These are phyloP conservation scores for Sphaerulina populicola DNA, from an alignment of 2,329 filamentous ascomycete species.

Conservation along the genomic window DNA sequence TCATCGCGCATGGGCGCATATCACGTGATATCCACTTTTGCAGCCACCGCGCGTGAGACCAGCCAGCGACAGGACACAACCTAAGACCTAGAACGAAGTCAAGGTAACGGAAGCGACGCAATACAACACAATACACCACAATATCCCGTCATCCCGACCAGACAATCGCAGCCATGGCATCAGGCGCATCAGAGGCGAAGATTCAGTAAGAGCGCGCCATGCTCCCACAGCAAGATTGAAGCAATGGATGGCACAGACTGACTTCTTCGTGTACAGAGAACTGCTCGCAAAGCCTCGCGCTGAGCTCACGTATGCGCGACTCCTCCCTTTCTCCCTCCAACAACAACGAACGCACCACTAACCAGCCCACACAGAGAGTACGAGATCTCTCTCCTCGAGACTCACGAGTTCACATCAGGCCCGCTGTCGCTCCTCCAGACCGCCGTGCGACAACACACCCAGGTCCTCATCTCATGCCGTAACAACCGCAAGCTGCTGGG, in stretches of 20 bases:
- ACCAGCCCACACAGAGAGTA: slow-evolving; percentile 59
- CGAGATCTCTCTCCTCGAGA: slow-evolving; percentile 73
- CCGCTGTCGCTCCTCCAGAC: slow-evolving; percentile 93
- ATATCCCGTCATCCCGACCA: neutral
- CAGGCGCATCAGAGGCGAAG: slow-evolving; percentile 14
- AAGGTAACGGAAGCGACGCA: too few species aligned
- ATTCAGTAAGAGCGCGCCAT: slow-evolving; percentile 6
- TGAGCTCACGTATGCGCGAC: slow-evolving; percentile 71
- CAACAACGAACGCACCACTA: neutral
- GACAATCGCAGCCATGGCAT: neutral
- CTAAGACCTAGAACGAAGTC: too few species aligned
- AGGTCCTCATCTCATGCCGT: slow-evolving; percentile 93
- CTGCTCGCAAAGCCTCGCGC: slow-evolving; percentile 79
- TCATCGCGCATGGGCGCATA: neutral
- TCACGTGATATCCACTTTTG: neutral
- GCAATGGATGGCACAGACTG: neutral
- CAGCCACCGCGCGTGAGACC: neutral
- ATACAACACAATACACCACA: neutral
- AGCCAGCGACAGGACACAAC: neutral
- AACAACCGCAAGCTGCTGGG: slow-evolving; percentile 98
- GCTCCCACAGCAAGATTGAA: neutral
- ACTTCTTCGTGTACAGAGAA: slow-evolving; percentile 44
- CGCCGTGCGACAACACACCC: slow-evolving; percentile 84
- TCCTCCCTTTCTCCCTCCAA: slow-evolving; percentile 6
- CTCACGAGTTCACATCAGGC: slow-evolving; percentile 70